phyloP scores from a whole-genome alignment of 2,329 filamentous ascomycete genomes.

The Diaporthe batatas region DNA sequence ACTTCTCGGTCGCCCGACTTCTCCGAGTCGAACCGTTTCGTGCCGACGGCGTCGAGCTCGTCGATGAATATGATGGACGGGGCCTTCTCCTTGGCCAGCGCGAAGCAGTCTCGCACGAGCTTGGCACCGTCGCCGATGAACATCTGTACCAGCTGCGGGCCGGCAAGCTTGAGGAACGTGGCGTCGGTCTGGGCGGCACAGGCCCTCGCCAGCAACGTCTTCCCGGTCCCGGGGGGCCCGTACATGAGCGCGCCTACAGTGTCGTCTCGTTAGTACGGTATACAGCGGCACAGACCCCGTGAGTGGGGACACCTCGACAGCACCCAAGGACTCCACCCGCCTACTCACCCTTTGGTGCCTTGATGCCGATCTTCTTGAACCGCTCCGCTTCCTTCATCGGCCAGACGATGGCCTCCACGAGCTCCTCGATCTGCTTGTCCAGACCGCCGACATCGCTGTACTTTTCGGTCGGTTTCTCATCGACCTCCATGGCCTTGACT shows the following conservation, averaged over 20 bases:
- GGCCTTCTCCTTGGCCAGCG: conserved; percentile 97
- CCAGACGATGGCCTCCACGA: conserved; percentile 98
- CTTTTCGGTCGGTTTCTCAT: conserved; percentile 99
- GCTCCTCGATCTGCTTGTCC: conserved; percentile 98
- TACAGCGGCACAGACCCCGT: conserved; percentile 30
- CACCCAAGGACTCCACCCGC: background rate
- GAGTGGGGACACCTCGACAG: background rate
- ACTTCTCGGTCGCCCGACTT: conserved; percentile 98
- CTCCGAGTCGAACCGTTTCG: conserved; percentile 98
- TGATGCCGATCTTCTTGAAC: conserved; percentile 99
- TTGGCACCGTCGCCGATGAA: conserved; percentile 99
- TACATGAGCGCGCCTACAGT: conserved; percentile 93
- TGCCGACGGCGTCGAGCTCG: conserved; percentile 97
- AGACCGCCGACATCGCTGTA: conserved; percentile 98
- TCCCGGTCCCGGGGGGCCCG: conserved; percentile 90
- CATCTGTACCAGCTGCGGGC: conserved; percentile 98
- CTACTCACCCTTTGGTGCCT: conserved; percentile 91
- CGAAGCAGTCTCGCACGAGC: conserved; percentile 96
- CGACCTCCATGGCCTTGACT: conserved; percentile 99
- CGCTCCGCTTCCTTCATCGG: conserved; percentile 99
- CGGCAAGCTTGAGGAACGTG: conserved; percentile 98
- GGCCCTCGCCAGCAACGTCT: conserved; percentile 92
- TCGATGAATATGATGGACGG: conserved; percentile 99
- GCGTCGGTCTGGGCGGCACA: conserved; percentile 98
- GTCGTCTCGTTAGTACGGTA: conserved; percentile 20